Percentiles rank a stretch among this genome's conserved stretches.
Evolutionary conservation across 805 yeast species (phyloP).

Genomic region (Kurtzmaniella cleridarum): DNA sequence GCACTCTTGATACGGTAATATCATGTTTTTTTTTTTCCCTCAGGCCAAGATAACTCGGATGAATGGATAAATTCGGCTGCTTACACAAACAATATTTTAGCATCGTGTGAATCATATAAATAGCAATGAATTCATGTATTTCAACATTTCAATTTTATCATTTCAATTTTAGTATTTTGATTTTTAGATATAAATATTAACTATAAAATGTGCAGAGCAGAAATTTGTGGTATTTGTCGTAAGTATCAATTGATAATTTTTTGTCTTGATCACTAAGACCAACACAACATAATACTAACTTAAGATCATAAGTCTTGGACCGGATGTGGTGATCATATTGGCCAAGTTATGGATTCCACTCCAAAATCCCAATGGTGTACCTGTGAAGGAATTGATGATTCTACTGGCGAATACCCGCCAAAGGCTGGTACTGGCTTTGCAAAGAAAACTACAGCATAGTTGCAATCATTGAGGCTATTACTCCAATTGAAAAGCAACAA

Average conservation of each 20-base stretch:
- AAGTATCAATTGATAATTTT: too few relatives aligned
- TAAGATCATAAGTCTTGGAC: constrained; percentile 54
- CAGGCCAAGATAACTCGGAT: too few relatives aligned
- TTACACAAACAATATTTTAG: too few relatives aligned
- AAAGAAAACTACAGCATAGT: constrained; percentile 7
- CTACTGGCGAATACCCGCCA: constrained; percentile 48
- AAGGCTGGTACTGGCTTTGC: constrained; percentile 60
- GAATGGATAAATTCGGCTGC: too few relatives aligned
- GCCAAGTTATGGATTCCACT: constrained; percentile 50
- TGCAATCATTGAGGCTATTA: too few relatives aligned
- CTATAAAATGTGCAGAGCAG: constrained; percentile 25
- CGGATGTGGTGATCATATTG: constrained; percentile 55
- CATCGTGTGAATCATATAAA: too few relatives aligned
- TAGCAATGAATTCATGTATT: too few relatives aligned
- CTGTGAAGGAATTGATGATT: constrained; percentile 42
- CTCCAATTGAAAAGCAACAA: too few relatives aligned
- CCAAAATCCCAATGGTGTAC: constrained; percentile 49
- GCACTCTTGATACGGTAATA: too few relatives aligned
- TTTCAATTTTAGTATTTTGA: too few relatives aligned
- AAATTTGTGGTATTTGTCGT: constrained; percentile 32
- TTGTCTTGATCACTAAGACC: background rate
- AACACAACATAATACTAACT: constrained; percentile 2
- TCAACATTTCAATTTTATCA: too few relatives aligned
- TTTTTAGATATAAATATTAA: background rate
- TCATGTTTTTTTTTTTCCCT: too few relatives aligned